Evolutionary conservation across 2,329 filamentous ascomycete species (phyloP).

Genomic region (Penicillium crustosum): DNA sequence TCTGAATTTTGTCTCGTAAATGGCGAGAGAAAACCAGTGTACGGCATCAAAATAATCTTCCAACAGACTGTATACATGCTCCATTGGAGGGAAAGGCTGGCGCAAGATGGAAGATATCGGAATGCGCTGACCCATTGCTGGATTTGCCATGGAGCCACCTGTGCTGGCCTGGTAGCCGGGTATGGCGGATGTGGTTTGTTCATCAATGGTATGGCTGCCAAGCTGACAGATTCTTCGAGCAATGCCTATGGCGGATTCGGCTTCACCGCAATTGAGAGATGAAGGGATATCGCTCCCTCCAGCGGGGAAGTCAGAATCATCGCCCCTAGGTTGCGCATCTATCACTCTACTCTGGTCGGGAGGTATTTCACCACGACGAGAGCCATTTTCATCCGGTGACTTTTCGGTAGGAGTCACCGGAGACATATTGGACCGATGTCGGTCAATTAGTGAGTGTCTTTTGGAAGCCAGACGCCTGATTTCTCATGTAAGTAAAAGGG

Average conservation of each 20-base stretch:
- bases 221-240: constrained; percentile 34
- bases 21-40: constrained; percentile 48
- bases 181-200: constrained; percentile 37
- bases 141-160: constrained; percentile 5
- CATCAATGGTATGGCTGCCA: constrained; percentile 28
- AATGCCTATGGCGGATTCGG: constrained; percentile 39
- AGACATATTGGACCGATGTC: not conserved
- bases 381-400: not conserved
- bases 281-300: not conserved
- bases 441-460: not conserved
- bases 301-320: not conserved
- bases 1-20: constrained; percentile 46
- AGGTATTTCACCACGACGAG: not conserved
- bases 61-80: constrained; percentile 34
- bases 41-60: constrained; percentile 46
- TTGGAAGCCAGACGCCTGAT: not conserved
- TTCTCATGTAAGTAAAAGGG: not conserved
- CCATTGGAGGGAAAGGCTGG: constrained; percentile 30
- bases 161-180: constrained; percentile 30
- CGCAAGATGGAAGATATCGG: constrained; percentile 31
- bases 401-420: not conserved
- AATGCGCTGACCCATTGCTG: constrained; percentile 20
- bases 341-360: not conserved
- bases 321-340: not conserved
- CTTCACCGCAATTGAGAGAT: constrained; percentile 28